A percentile compares a stretch with the other conserved stretches of the same genome.
These are phyloP conservation scores for Porphyrellus cyaneotinctus DNA, from an alignment of 768 basidiomycete genomes.

Conservation along the genomic window DNA sequence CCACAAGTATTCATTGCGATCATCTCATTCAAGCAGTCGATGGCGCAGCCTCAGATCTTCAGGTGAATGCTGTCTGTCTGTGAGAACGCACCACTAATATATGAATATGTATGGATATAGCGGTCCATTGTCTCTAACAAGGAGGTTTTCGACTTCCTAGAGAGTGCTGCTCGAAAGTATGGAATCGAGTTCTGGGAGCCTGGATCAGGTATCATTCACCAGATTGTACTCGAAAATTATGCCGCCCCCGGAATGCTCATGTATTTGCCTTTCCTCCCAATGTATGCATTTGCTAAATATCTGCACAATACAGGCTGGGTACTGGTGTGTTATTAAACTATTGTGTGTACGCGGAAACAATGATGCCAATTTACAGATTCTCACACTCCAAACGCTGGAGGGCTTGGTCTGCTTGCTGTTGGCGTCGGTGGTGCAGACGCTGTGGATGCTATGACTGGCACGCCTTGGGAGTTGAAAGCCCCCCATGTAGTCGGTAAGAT, in stretches of 20 bases:
- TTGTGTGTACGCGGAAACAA: background rate
- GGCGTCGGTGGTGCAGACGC: constrained; percentile 99
- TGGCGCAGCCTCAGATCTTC: constrained; percentile 81
- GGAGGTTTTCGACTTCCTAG: constrained; percentile 96
- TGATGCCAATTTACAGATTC: constrained; percentile 56
- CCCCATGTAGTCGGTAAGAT: constrained; percentile 72
- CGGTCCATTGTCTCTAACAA: constrained; percentile 83
- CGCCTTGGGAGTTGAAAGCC: constrained; percentile 96
- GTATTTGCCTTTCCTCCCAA: constrained; percentile 38
- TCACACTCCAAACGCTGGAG: constrained; percentile 97
- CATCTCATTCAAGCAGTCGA: constrained; percentile 94
- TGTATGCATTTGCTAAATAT: constrained; percentile 1
- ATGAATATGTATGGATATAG: constrained; percentile 35
- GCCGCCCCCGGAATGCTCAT: constrained; percentile 94
- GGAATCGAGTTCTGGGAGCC: constrained; percentile 99
- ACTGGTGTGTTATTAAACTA: constrained; percentile 51
- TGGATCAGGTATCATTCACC: constrained; percentile 89
- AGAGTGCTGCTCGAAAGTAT: constrained; percentile 86
- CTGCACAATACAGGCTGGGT: constrained; percentile 56
- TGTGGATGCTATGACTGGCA: constrained; percentile 96
- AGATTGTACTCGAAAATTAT: constrained; percentile 97
- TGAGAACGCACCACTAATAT: background rate
- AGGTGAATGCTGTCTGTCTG: constrained; percentile 42
- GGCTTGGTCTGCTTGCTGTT: constrained; percentile 92
- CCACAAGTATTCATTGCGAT: constrained; percentile 94